Evolutionary conservation across 495 filamentous ascomycete genomes (phyloP), one percentile per base, ranked within the genome.

Genomic region (Aspergillus wentii): DNA sequence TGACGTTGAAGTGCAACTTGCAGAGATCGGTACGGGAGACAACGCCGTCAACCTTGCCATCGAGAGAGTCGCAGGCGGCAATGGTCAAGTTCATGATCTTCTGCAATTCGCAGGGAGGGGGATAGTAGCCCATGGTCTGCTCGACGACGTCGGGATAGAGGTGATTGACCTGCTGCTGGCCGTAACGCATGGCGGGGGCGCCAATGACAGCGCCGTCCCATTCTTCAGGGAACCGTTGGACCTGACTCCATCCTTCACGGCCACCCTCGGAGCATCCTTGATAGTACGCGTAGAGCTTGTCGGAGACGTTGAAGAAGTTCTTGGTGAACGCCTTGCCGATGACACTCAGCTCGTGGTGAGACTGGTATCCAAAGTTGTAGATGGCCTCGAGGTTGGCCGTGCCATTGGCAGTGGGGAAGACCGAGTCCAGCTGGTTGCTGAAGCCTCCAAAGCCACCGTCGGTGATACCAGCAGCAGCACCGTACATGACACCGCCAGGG

Each of bases 211-310:
- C 61, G 11, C 72, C 74, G 32, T 78, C 74, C 16, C 53, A 74
- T 23, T 69, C 51, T 6, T 64, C 57, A 0, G 48, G 55, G 40
- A 52, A 76, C 5, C 68, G 64, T 43, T 78, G 71, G 15, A 73
- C 57, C 43, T 75, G 69, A 27, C 62, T 72, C 45, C 43, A 48
- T 3, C 73, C 73, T 31, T 74, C 67, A n/a, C 71, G 56, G 3
- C 73, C 73, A 4, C 73, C 73, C 20, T 75, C 71, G 2, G 67
- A 72, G 46, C 73, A 77, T 0, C 71, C 71, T 29, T 75, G 66
- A 35, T 65, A 77, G 43, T 75, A 77, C 3, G 68, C 55, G 43
- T 75, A 77, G 1, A 74, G 36, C 54, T 72, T 74, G 2, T 51
- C 50, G 1, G 38, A 44, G 4, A 38, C 40, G 2, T 37, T 17